Base-by-base conservation (phyloP, 305 asterid species). In the Coffea humblotiana region DNA sequence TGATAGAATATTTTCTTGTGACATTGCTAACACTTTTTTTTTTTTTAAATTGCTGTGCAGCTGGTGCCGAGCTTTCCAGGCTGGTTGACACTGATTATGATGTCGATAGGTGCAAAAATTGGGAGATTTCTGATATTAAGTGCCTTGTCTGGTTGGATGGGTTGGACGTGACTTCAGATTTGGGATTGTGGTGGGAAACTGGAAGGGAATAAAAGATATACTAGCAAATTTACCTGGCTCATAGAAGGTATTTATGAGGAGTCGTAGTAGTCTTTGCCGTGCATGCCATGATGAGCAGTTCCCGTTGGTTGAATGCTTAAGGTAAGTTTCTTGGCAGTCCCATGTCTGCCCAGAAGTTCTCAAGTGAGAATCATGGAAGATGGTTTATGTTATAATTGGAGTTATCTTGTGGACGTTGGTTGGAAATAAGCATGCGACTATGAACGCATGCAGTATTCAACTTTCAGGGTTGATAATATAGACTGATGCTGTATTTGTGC, bases 61-160 rank as follows among this genome's bases (percentile, higher is more conserved):
- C 92, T 85, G 86, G 94, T 91, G 97, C 90, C 93, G 84, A 88
- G 94, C 87, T 89, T 91, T 84, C 86, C 90, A 71, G 93, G 83
- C 88, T 86, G 92, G 87, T 81, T 83, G 85, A 81, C 82, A 88
- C 88, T 88, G 91, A 83, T 89, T 87, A 89, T 88, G 88, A 86
- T 86, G 69, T 87, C 90, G 86, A 86, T 90, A 88, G 92, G 88
- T 84, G 90, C 87, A 81, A 87, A 76, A 43, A 83, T 81, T 84
- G 88, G 89, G 79, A 82, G 83, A 84, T 88, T 76, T 83, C 80
- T 79, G 87, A 79, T 85, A 82, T 84, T 83, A 90, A 78, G 86
- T 82, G 89, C 86, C 83, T 85, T 86, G 86, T 89, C 86, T 88
- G 91, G 92, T 88, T 85, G 80, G 88, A 81, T 90, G 87, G 83